Conservation (phyloP, 805 yeast genomes). For the Saccharomyces kudriavzevii region DNA sequence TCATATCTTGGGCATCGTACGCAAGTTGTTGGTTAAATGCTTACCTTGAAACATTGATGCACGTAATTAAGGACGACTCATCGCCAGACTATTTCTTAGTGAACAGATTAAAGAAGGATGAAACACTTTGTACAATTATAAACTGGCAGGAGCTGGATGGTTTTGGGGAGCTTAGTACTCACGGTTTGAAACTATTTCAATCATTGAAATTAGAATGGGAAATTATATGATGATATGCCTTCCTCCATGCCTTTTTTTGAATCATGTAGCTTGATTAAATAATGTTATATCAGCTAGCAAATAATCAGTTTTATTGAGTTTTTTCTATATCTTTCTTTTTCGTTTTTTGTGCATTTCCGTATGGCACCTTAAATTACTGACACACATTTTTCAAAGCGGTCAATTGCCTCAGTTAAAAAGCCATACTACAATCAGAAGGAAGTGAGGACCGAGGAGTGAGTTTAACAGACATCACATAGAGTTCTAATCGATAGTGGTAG, state of each 20-base stretch:
- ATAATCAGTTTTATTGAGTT: neutral
- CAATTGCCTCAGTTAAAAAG: neutral
- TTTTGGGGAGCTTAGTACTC: constrained; percentile 47
- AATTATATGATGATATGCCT: neutral
- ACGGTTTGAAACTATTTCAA: constrained; percentile 50
- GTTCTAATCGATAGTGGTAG: neutral
- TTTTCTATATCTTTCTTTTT: neutral
- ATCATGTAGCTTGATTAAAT: neutral
- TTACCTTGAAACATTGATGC: constrained; percentile 33
- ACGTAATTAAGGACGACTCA: constrained; percentile 11
- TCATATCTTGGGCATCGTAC: constrained; percentile 14
- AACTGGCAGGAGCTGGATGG: constrained; percentile 60
- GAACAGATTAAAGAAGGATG: constrained; percentile 11
- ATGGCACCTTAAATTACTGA: neutral
- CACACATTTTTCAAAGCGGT: neutral
- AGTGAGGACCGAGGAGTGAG: neutral
- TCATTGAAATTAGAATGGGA: constrained; percentile 33
- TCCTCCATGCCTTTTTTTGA: neutral
- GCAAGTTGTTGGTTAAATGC: constrained; percentile 39
- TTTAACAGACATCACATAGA: neutral
- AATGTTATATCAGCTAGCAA: neutral
- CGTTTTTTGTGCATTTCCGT: neutral
- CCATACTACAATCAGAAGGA: neutral
- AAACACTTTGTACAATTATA: constrained; percentile 8
- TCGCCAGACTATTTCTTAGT: constrained; percentile 6